A percentile compares a stretch with the other conserved stretches of the same genome.
Evolutionary conservation across 371 early-diverging fungal genomes (phyloP).

Genomic region (Syncephalastrum sp.): DNA sequence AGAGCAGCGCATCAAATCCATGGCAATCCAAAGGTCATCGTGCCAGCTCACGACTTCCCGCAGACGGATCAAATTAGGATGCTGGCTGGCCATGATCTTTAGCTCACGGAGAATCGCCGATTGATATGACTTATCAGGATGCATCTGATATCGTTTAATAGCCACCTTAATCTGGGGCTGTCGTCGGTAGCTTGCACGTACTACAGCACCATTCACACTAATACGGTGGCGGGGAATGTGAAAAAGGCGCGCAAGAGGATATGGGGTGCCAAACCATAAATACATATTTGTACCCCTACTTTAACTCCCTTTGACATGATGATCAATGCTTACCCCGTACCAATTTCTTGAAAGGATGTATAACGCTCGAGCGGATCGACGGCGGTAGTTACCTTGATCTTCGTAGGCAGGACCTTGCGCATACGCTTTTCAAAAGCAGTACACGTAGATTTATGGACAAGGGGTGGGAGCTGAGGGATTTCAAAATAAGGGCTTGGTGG

Average conservation of each 20-base stretch:
- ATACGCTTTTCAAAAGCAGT: constrained; percentile 41
- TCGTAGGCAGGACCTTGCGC: constrained; percentile 35
- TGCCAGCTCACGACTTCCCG: constrained; percentile 40
- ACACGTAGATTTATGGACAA: constrained; percentile 17
- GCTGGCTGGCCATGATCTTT: constrained; percentile 43
- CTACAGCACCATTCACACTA: constrained; percentile 52
- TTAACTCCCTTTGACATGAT: neutral
- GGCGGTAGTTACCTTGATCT: constrained; percentile 23
- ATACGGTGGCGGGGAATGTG: neutral
- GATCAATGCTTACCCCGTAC: constrained; percentile 41
- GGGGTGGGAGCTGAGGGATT: constrained; percentile 35
- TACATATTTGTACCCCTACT: neutral
- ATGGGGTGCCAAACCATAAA: too few species aligned
- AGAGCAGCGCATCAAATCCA: constrained; percentile 52
- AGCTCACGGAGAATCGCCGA: constrained; percentile 47
- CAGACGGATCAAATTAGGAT: constrained; percentile 38
- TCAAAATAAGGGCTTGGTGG: constrained; percentile 44
- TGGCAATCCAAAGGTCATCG: constrained; percentile 48
- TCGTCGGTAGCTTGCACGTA: constrained; percentile 33
- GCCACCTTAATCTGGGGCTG: constrained; percentile 36
- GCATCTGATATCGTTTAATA: constrained; percentile 44
- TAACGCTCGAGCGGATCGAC: constrained; percentile 39
- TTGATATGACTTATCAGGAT: constrained; percentile 45
- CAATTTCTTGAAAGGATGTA: constrained; percentile 46
- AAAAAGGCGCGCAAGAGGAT: neutral